These are phyloP conservation scores for Epichloe gansuensis DNA, from an alignment of 2,329 filamentous ascomycete genomes.

Conservation along the genomic window DNA sequence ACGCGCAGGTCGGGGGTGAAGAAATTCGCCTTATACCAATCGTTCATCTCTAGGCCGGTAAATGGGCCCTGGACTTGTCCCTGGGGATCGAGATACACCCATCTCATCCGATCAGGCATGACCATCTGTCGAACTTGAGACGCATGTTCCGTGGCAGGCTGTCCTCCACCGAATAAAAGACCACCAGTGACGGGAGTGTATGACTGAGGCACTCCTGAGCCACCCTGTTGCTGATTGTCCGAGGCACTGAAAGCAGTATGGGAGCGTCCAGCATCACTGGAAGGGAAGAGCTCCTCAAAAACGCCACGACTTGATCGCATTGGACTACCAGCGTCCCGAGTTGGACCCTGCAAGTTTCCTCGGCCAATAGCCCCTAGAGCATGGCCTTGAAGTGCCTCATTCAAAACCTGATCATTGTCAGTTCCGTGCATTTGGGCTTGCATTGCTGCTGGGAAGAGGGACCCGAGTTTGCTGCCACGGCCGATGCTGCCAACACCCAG, in stretches of 20 bases:
- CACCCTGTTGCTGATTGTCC: constrained; percentile 23
- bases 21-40: constrained; percentile 98
- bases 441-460: constrained; percentile 78
- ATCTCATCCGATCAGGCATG: constrained; percentile 97
- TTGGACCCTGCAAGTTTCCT: constrained; percentile 38
- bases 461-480: constrained; percentile 70
- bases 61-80: constrained; percentile 88
- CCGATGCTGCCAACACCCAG: constrained; percentile 53
- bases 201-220: constrained; percentile 21
- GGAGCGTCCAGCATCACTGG: constrained; percentile 19
- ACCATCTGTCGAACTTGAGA: constrained; percentile 82
- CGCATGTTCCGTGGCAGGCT: constrained; percentile 37
- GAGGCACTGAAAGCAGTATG: constrained; percentile 25
- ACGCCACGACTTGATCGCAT: constrained; percentile 40
- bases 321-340: constrained; percentile 46
- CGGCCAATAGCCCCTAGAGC: constrained; percentile 57
- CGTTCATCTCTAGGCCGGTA: constrained; percentile 96
- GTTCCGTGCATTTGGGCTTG: constrained; percentile 76
- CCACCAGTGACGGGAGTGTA: constrained; percentile 23
- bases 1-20: constrained; percentile 91
- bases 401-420: constrained; percentile 49
- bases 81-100: constrained; percentile 94
- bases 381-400: constrained; percentile 44
- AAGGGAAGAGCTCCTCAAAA: constrained; percentile 42
- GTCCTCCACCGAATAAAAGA: constrained; percentile 23